Conservation (phyloP, 2,329 filamentous ascomycete species). For the Calonectria fujianensis region DNA sequence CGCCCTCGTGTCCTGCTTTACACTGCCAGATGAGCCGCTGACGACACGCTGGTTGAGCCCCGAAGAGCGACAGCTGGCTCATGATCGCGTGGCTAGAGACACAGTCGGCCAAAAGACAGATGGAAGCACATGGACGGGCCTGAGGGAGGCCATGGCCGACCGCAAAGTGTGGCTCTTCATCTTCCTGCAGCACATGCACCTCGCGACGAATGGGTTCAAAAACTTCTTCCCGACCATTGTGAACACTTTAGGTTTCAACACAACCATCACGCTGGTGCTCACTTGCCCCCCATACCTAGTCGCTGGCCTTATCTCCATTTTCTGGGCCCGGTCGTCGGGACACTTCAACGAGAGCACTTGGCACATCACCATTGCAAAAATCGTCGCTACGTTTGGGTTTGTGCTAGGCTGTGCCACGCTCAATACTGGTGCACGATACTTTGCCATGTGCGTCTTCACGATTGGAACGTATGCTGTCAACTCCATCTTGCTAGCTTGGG, state of each 20-base stretch:
- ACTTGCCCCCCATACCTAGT: constrained; percentile 67
- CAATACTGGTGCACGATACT: constrained; percentile 57
- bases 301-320: constrained; percentile 64
- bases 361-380: constrained; percentile 59
- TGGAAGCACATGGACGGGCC: constrained; percentile 60
- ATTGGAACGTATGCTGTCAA: constrained; percentile 63
- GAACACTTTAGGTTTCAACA: constrained; percentile 65
- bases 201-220: constrained; percentile 53
- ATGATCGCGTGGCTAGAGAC: constrained; percentile 60
- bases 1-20: constrained; percentile 57
- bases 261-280: constrained; percentile 69
- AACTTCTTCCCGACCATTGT: constrained; percentile 63
- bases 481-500: constrained; percentile 66
- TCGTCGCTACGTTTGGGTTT: constrained; percentile 63
- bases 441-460: constrained; percentile 61
- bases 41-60: constrained; percentile 60
- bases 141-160: constrained; percentile 52
- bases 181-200: constrained; percentile 56
- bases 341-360: constrained; percentile 64
- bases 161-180: constrained; percentile 54
- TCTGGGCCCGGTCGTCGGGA: constrained; percentile 65
- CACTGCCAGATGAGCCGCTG: constrained; percentile 61
- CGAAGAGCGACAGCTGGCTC: constrained; percentile 64
- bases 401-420: constrained; percentile 57
- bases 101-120: constrained; percentile 58